phyloP scores from a whole-genome alignment of 2,329 filamentous ascomycete genomes.

The Aspergillus luchuensis region DNA sequence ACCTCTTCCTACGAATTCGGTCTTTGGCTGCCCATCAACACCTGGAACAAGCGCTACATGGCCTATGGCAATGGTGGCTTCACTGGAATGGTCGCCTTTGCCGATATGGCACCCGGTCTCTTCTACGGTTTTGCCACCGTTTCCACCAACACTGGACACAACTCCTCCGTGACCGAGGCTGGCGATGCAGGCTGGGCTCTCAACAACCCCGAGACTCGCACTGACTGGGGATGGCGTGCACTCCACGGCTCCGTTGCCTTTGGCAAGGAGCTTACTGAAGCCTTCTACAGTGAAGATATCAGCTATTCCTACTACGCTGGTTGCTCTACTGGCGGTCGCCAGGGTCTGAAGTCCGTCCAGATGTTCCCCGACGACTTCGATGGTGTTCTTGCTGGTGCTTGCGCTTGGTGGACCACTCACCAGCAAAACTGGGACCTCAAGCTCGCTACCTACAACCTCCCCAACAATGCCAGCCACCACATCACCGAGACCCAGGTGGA shows the following conservation, averaged over 20 bases:
- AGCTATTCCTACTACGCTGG: conserved; percentile 50
- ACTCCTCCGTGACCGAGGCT: conserved; percentile 28
- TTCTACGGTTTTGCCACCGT: conserved; percentile 44
- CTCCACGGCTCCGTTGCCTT: conserved; percentile 54
- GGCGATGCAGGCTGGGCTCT: conserved; percentile 25
- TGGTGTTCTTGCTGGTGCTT: conserved; percentile 55
- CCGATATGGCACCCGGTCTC: background rate
- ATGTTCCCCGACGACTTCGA: conserved; percentile 60
- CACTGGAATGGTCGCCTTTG: background rate
- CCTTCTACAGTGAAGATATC: conserved; percentile 51
- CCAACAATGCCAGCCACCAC: conserved; percentile 47
- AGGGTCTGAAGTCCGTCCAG: conserved; percentile 59
- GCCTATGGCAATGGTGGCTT: background rate
- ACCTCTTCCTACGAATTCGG: background rate
- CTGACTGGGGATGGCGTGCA: conserved; percentile 43
- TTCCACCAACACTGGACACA: conserved; percentile 51
- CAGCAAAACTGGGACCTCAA: conserved; percentile 51
- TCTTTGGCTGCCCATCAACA: background rate
- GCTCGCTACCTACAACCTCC: conserved; percentile 53
- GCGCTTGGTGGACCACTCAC: conserved; percentile 55
- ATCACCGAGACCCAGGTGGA: conserved; percentile 46
- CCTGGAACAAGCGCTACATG: conserved; percentile 2
- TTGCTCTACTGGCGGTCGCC: conserved; percentile 62
- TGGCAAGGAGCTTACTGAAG: conserved; percentile 51
- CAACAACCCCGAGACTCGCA: conserved; percentile 35